Evolutionary conservation across 495 filamentous ascomycete species (phyloP).

Genomic region (Penicillium bialowiezense): DNA sequence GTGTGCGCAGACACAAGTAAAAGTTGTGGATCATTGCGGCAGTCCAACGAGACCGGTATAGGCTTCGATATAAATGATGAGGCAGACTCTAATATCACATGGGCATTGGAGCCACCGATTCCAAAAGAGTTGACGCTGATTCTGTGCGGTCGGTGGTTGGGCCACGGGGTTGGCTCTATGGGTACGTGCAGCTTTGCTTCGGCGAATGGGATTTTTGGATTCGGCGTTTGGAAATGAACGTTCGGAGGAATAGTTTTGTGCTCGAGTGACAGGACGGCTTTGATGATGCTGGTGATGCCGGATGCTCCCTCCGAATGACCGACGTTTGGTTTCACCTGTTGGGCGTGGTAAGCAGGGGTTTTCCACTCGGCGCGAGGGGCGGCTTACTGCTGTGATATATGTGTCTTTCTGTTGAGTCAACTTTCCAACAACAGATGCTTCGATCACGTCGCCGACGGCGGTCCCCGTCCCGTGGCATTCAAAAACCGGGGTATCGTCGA

Average conservation of each 20-base stretch:
- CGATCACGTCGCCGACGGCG: slow-evolving; percentile 27
- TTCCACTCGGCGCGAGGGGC: too few relatives aligned
- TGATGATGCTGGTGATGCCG: slow-evolving; percentile 70
- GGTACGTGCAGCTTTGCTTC: slow-evolving; percentile 23
- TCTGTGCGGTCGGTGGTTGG: slow-evolving; percentile 14
- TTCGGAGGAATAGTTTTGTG: slow-evolving; percentile 33
- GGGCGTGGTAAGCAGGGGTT: background rate
- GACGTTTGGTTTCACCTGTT: slow-evolving; percentile 70
- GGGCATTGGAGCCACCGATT: background rate
- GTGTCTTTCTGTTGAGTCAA: slow-evolving; percentile 15
- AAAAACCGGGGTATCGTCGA: slow-evolving; percentile 34
- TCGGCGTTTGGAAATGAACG: slow-evolving; percentile 26
- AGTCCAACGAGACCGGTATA: background rate
- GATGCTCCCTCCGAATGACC: slow-evolving; percentile 81
- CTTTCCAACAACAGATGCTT: slow-evolving; percentile 20
- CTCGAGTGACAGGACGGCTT: slow-evolving; percentile 66
- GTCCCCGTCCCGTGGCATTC: slow-evolving; percentile 57
- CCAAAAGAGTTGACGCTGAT: slow-evolving; percentile 11
- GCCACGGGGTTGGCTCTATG: slow-evolving; percentile 25
- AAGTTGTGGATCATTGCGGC: background rate
- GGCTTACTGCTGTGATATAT: slow-evolving; percentile 19
- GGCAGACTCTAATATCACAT: slow-evolving; percentile 27
- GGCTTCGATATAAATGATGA: background rate
- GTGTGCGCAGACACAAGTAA: slow-evolving; percentile 12
- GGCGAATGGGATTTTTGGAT: slow-evolving; percentile 30